Conservation (phyloP, 2,329 filamentous ascomycete species). For the Ilyonectria sp. region DNA sequence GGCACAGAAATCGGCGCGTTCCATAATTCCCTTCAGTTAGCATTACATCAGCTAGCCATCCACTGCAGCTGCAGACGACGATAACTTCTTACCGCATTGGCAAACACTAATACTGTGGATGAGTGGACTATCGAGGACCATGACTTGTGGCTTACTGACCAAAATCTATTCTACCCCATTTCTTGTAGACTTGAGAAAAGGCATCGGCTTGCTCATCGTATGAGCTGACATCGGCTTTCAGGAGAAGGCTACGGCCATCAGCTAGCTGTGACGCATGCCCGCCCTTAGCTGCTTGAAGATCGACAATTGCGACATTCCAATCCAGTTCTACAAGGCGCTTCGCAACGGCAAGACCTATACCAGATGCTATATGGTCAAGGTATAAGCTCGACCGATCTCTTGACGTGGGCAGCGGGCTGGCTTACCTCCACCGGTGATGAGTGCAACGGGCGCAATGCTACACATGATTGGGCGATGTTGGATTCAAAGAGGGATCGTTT, state of each 20-base stretch:
- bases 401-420: constrained; percentile 2
- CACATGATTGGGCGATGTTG: not conserved
- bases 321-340: not conserved
- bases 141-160: not conserved
- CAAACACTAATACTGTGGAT: constrained; percentile 1
- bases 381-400: constrained; percentile 1
- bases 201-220: constrained; percentile 4
- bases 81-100: constrained; percentile 4
- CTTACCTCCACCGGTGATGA: constrained; percentile 3
- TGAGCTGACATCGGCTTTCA: constrained; percentile 2
- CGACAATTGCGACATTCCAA: not conserved
- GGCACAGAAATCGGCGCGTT: constrained; percentile 4
- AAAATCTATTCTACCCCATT: not conserved
- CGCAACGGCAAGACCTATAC: constrained; percentile 4
- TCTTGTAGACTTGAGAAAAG: constrained; percentile 6
- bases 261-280: not conserved
- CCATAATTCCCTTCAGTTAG: constrained; percentile 4
- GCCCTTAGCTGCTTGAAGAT: not conserved
- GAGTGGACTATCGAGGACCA: constrained; percentile 4
- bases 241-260: not conserved
- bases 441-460: constrained; percentile 1
- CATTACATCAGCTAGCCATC: constrained; percentile 6
- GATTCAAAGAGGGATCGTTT: not conserved
- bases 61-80: constrained; percentile 1
- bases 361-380: not conserved